Percentiles rank a stretch among this genome's conserved stretches.
Evolutionary conservation across 495 filamentous ascomycete species (phyloP).

Genomic region (Penicillium steckii): DNA sequence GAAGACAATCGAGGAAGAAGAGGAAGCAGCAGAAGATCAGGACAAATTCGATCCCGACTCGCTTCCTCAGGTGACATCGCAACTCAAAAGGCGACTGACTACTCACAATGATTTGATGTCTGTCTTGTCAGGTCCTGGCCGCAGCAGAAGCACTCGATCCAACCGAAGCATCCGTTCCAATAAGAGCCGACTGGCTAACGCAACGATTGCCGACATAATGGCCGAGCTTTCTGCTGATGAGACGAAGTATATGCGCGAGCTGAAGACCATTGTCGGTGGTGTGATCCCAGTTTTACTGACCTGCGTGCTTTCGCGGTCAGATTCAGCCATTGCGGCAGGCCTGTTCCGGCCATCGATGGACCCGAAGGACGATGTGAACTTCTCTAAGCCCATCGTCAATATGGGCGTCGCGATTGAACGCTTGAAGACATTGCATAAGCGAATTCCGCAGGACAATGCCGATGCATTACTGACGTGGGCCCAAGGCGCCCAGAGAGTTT

Average conservation of each 20-base stretch:
- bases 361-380: constrained; percentile 55
- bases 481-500: constrained; percentile 68
- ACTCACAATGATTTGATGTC: constrained; percentile 94
- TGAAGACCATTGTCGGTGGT: constrained; percentile 91
- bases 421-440: constrained; percentile 74
- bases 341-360: constrained; percentile 60
- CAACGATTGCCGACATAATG: constrained; percentile 72
- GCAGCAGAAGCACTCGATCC: constrained; percentile 65
- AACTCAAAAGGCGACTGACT: constrained; percentile 71
- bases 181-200: constrained; percentile 61
- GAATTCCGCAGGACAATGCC: constrained; percentile 68
- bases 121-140: constrained; percentile 73
- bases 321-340: constrained; percentile 62
- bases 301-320: constrained; percentile 75
- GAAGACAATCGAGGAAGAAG: constrained; percentile 5
- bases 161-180: constrained; percentile 70
- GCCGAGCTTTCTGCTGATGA: constrained; percentile 82
- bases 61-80: constrained; percentile 43
- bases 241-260: constrained; percentile 84
- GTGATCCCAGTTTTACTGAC: constrained; percentile 91
- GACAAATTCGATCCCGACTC: constrained; percentile 47
- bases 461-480: constrained; percentile 78
- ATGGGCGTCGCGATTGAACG: constrained; percentile 92
- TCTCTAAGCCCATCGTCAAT: constrained; percentile 86
- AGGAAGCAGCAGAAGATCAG: constrained; percentile 35